Percentiles rank a stretch among this genome's conserved stretches.
Conservation (phyloP, 2,329 filamentous ascomycete genomes). For the Pestalotiopsis sp. region DNA sequence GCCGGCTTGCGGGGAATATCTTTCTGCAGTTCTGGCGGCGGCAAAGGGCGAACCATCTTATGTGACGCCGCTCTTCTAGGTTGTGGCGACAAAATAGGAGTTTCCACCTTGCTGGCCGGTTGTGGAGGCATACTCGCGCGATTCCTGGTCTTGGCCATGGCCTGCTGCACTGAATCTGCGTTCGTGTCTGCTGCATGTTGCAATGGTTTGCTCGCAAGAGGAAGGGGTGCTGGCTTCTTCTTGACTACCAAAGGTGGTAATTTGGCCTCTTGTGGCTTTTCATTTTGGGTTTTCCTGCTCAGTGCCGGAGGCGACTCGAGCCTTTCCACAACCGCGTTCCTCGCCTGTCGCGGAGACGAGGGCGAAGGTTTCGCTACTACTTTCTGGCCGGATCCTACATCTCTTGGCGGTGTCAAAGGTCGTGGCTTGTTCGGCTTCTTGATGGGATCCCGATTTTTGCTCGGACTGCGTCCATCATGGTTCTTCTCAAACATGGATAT, state of each 20-base stretch:
- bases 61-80: conserved; percentile 24
- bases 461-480: conserved; percentile 16
- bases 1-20: not conserved
- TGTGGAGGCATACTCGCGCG: conserved; percentile 24
- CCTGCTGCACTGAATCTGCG: conserved; percentile 5
- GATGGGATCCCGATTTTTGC: conserved; percentile 21
- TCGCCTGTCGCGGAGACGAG: conserved; percentile 24
- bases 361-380: conserved; percentile 23
- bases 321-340: conserved; percentile 20
- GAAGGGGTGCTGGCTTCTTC: conserved; percentile 24
- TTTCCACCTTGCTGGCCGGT: conserved; percentile 18
- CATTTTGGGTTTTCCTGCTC: not conserved
- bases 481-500: conserved; percentile 69
- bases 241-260: conserved; percentile 12
- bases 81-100: conserved; percentile 27
- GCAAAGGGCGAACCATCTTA: conserved; percentile 16
- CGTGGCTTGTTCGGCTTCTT: conserved; percentile 29
- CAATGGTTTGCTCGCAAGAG: conserved; percentile 21
- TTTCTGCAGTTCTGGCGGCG: not conserved
- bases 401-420: conserved; percentile 32
- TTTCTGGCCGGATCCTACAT: conserved; percentile 25
- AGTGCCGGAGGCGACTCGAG: conserved; percentile 18
- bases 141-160: conserved; percentile 18
- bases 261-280: conserved; percentile 6
- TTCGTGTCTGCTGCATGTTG: conserved; percentile 15